These are phyloP conservation scores for Naganishia vaughanmartiniae DNA, from an alignment of 768 basidiomycete genomes.

Conservation along the genomic window DNA sequence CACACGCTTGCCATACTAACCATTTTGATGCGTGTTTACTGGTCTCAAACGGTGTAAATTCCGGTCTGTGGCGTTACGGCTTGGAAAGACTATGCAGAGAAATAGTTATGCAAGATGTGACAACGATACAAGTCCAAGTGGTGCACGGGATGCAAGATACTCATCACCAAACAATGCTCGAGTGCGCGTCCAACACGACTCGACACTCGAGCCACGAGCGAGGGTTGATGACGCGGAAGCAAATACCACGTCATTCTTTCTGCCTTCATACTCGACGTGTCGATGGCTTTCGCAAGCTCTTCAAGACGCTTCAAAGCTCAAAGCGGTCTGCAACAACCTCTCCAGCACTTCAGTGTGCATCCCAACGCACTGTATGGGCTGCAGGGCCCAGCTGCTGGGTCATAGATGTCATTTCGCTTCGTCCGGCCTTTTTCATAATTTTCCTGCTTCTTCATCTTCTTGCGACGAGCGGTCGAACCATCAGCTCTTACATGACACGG, in stretches of 20 bases:
- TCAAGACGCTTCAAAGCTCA: no score
- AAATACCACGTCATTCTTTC: conserved; percentile 1
- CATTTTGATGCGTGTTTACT: neutral
- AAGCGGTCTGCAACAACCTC: no score
- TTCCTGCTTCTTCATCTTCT: no score
- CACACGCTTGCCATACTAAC: neutral
- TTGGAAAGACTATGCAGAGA: neutral
- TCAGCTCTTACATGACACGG: no score
- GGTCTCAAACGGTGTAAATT: neutral
- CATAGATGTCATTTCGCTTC: no score
- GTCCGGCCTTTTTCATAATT: no score
- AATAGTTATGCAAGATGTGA: neutral
- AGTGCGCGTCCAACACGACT: conserved; percentile 1
- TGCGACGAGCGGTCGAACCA: no score
- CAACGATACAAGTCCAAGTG: neutral
- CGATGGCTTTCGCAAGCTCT: no score
- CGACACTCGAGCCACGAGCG: conserved; percentile 2
- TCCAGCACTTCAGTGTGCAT: no score
- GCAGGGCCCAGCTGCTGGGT: no score
- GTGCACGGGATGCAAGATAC: neutral
- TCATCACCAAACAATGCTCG: neutral
- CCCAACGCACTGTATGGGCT: no score
- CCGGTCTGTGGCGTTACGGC: neutral
- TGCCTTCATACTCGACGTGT: no score
- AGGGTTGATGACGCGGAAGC: neutral